These are phyloP conservation scores for Chlorella sp. DNA, from an alignment of 139 green algal genomes.

Conservation along the genomic window DNA sequence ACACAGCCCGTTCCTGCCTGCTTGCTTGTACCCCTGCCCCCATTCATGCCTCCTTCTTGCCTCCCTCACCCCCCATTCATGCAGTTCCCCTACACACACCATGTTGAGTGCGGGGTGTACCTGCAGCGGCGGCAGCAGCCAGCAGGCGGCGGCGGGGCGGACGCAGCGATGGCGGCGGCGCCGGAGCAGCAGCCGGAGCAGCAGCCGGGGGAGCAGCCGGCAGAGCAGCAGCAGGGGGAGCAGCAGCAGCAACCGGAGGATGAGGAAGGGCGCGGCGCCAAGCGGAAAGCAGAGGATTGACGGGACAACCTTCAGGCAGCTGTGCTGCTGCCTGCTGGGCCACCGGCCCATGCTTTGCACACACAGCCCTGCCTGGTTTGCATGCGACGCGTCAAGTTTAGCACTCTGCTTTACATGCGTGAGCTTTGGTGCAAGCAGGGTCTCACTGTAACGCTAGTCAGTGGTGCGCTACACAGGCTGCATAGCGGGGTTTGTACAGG, in stretches of 20 bases:
- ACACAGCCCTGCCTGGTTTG: too few relatives aligned
- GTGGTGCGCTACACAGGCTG: too few relatives aligned
- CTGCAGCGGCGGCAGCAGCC: conserved; percentile 48
- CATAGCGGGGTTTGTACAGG: too few relatives aligned
- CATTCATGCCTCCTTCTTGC: not conserved
- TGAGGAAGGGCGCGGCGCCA: not conserved
- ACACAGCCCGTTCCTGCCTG: too few relatives aligned
- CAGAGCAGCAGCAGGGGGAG: not conserved
- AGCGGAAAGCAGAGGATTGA: conserved; percentile 34
- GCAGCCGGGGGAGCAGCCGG: not conserved
- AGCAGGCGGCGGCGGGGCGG: not conserved
- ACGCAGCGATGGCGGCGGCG: not conserved
- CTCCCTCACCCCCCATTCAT: not conserved
- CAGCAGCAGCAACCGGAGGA: not conserved
- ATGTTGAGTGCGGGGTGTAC: conserved; percentile 87
- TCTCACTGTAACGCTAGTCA: too few relatives aligned
- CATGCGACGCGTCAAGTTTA: too few relatives aligned
- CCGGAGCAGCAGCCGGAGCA: not conserved
- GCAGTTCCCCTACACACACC: conserved; percentile 93
- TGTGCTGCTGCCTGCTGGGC: not conserved
- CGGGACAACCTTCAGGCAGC: not conserved
- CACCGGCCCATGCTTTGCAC: too few relatives aligned
- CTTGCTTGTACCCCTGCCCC: too few relatives aligned
- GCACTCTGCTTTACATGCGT: not conserved
- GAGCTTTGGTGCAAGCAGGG: too few relatives aligned